Evolutionary conservation across 2,329 filamentous ascomycete genomes (phyloP), one percentile per base, ranked within the genome.

Genomic region (Annulohypoxylon truncatum): DNA sequence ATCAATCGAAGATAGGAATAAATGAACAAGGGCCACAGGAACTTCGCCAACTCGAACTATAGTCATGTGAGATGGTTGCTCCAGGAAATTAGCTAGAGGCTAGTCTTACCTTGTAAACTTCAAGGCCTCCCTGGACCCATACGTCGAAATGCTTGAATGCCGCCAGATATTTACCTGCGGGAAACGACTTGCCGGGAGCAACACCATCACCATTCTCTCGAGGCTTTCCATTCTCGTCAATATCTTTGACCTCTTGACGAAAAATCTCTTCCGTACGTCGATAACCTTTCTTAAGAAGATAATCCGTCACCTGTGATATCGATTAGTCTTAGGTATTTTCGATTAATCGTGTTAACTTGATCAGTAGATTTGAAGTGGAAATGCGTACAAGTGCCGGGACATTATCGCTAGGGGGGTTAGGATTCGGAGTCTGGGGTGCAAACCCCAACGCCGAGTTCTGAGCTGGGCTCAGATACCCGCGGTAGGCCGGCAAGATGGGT

Each of bases 281-380:
- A 79, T 97, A 99, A 0, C 96, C 96, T 71, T 97, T 94, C 79
- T 99, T 99, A 2, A 94, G 88, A 0, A 99, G 85, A 78, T 99
- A 99, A 73, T 99, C 96, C 7, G 97, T 94, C 2, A 99, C 87
- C 87, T 89, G 53, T 3, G 1, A 2, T 28, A 1, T 18, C 9
- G 13, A 22, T 75, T 68, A 76, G 70, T 33, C 31, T 56, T 12
- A 26, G 12, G 18, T 35, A 47, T 24, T 1, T 8, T 47, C 20
- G 10, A 33, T 6, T 2, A 38, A 29, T 13, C 7, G 8, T 31
- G 35, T 6, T 29, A 8, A 15, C n/a, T 42, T n/a, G n/a, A n/a
- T n/a, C n/a, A n/a, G n/a, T n/a, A n/a, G n/a, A n/a, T n/a, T n/a
- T n/a, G 35, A n/a, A 40, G 13, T 40, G 13, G 10, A 40, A 38